Percentiles rank a stretch among this genome's conserved stretches.
Evolutionary conservation across 169 alveolate species (phyloP).

Genomic region (Toxoplasma gondii): DNA sequence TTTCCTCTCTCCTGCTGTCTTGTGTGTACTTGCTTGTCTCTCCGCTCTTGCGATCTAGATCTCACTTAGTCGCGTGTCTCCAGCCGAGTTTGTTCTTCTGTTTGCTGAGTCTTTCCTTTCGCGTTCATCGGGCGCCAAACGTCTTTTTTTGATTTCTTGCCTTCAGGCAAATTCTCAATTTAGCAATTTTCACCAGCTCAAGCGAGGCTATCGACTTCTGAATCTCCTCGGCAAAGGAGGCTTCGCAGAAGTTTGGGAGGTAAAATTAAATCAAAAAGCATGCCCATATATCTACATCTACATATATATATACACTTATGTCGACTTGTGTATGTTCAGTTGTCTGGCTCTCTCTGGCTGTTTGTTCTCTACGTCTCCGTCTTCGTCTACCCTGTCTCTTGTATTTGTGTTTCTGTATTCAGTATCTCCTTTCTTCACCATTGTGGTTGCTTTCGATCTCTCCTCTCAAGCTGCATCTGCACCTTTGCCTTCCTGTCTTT

Average conservation of each 20-base stretch:
- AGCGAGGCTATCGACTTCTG: conserved; percentile 76
- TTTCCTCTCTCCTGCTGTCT: not conserved
- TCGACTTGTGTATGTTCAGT: too few relatives aligned
- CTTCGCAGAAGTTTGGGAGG: conserved; percentile 93
- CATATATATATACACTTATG: too few relatives aligned
- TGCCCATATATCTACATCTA: too few relatives aligned
- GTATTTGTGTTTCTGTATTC: too few relatives aligned
- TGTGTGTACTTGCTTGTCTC: not conserved
- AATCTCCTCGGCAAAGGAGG: conserved; percentile 93
- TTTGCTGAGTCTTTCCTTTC: not conserved
- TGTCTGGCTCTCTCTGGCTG: not conserved
- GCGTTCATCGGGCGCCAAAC: not conserved
- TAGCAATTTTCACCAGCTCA: conserved; percentile 48
- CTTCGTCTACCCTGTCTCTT: too few relatives aligned
- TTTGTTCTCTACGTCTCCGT: too few relatives aligned
- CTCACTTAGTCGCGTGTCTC: too few relatives aligned
- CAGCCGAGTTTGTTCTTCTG: not conserved
- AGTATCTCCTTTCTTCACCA: too few relatives aligned
- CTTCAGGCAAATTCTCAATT: conserved; percentile 50
- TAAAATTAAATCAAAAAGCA: not conserved
- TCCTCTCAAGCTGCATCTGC: too few relatives aligned
- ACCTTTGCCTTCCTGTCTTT: too few relatives aligned
- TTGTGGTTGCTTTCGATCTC: too few relatives aligned
- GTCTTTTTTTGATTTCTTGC: too few relatives aligned
- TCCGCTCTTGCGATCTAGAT: not conserved